These are phyloP conservation scores for Diatrype stigma DNA, from an alignment of 2,329 filamentous ascomycete genomes.

Conservation along the genomic window DNA sequence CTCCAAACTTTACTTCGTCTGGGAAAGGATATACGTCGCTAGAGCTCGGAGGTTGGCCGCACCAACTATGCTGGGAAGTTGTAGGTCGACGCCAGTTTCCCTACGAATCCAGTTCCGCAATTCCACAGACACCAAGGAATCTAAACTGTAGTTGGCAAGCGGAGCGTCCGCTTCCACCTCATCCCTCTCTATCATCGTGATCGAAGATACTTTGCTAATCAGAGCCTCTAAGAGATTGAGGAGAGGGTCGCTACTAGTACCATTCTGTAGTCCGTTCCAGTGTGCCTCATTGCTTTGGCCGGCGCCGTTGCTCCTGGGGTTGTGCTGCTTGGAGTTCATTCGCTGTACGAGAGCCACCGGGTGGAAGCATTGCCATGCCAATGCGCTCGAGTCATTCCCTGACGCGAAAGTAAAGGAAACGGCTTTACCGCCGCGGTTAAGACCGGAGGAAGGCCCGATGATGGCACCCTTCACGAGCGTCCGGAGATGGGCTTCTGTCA, in stretches of 20 bases:
- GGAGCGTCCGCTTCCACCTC: conserved; percentile 7
- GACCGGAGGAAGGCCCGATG: conserved; percentile 3
- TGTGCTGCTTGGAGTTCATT: background rate
- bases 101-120: conserved; percentile 27
- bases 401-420: conserved; percentile 2
- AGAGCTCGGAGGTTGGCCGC: conserved; percentile 7
- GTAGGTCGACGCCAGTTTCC: conserved; percentile 18
- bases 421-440: conserved; percentile 5
- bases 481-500: conserved; percentile 9
- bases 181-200: conserved; percentile 12
- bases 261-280: background rate
- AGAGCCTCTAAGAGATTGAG: conserved; percentile 3
- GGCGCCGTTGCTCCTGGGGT: background rate
- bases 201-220: conserved; percentile 9
- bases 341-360: conserved; percentile 1
- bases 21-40: conserved; percentile 6
- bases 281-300: background rate
- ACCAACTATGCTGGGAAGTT: conserved; percentile 6
- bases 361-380: conserved; percentile 9
- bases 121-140: conserved; percentile 28
- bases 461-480: conserved; percentile 10
- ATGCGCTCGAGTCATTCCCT: conserved; percentile 1
- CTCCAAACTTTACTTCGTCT: conserved; percentile 4
- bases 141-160: conserved; percentile 15
- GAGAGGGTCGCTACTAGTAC: conserved; percentile 1